Evolutionary conservation across 495 filamentous ascomycete species (phyloP).

Genomic region (Acidomyces sp.): DNA sequence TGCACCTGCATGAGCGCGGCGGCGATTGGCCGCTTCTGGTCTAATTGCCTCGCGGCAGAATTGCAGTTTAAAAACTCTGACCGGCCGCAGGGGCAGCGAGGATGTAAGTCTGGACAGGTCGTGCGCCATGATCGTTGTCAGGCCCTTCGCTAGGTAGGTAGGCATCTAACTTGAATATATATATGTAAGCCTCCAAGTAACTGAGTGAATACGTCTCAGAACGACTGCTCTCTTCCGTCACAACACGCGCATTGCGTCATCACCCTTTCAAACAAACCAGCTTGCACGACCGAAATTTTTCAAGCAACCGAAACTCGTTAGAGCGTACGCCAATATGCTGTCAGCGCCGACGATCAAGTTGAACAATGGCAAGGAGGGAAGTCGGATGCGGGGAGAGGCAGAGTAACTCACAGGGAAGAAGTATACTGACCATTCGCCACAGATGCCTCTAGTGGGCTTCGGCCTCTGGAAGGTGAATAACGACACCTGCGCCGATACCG

Average conservation of each 20-base stretch:
- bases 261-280: neutral
- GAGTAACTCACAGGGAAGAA: neutral
- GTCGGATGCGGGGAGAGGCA: neutral
- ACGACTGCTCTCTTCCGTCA: constrained; percentile 4
- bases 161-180: neutral
- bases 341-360: constrained; percentile 53
- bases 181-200: neutral
- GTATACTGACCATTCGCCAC: neutral
- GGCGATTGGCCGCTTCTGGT: constrained; percentile 1
- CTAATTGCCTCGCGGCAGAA: constrained; percentile 7
- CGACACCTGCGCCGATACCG: constrained; percentile 58
- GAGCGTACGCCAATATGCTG: constrained; percentile 32
- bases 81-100: neutral
- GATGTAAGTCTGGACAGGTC: neutral
- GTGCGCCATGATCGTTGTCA: constrained; percentile 8
- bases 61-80: constrained; percentile 5
- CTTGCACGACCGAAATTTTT: neutral
- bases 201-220: constrained; percentile 2
- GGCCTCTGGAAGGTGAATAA: constrained; percentile 81
- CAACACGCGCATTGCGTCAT: neutral
- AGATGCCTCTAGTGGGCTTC: constrained; percentile 76
- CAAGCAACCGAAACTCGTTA: constrained; percentile 1
- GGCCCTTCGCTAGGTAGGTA: constrained; percentile 12
- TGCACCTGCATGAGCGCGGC: neutral
- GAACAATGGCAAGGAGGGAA: constrained; percentile 52